Base-by-base conservation (phyloP, 2,329 filamentous ascomycete genomes). In the Cladorrhinum sp. region DNA sequence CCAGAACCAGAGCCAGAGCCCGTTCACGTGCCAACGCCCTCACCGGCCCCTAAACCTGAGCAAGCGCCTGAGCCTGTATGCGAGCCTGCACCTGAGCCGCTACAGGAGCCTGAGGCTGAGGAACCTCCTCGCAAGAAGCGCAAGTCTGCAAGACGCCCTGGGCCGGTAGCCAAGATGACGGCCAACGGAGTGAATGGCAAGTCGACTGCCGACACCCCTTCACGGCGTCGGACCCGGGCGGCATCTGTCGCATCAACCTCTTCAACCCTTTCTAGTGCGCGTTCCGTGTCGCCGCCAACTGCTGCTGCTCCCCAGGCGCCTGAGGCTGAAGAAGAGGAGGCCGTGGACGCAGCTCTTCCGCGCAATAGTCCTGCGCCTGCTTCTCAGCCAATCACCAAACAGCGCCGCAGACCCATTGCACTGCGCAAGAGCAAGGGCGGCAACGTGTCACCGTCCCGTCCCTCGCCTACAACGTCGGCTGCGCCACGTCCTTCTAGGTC, bases 211-310 rank as follows among this genome's bases (percentile, higher is more conserved):
- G 64, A 65, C 9, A 68, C 68, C 48, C 67, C 70, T 1, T 65
- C 64, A 59, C 67, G 63, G 18, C 61, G 65, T 33, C 64, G 65
- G 50, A 68, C 60, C 24, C 67, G 69, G 50, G 67, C 63, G 14
- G 58, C 61, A 24, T 73, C 71, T 12, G 51, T 66, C 12, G 42
- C 42, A 20, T 70, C 67, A 9, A 73, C 70, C 62, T 63, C 64
- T 18, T 75, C 73, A n/a, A 72, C 72, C n/a, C 69, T 75, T 9
- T 75, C 73, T 9, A 71, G 71, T 55, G 69, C 69, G 6, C 66
- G 65, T 50, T 74, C 73, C 7, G 36, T 72, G 55, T 67, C 69
- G 46, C 68, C 71, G 42, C 71, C 70, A 1, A 65, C 62, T 8
- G 61, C 55, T 14, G 60, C 62, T 18, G 61, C 55, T 16, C 59